These are phyloP conservation scores for Malassezia psittaci DNA, from an alignment of 1,284 basidiomycete species.

Conservation along the genomic window DNA sequence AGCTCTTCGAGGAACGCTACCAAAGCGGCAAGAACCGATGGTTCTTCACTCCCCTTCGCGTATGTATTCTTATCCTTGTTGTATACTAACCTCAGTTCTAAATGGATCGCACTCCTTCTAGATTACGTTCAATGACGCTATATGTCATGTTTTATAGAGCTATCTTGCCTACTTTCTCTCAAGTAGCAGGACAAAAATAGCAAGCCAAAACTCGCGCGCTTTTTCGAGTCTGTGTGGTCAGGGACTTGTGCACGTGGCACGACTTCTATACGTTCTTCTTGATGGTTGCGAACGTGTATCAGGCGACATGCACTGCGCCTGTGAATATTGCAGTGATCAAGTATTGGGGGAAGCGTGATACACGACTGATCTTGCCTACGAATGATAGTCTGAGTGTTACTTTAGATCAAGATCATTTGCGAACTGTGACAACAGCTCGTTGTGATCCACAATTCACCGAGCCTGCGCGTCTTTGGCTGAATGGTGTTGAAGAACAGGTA, in stretches of 20 bases:
- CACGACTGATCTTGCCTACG: conserved; percentile 85
- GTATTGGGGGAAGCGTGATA: conserved; percentile 91
- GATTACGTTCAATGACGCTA: background rate
- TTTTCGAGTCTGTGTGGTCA: background rate
- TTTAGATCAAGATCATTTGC: conserved; percentile 86
- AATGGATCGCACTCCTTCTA: conserved; percentile 5
- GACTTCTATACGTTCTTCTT: background rate
- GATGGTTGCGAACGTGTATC: conserved; percentile 52
- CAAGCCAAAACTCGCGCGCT: conserved; percentile 14
- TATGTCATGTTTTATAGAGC: too few species aligned
- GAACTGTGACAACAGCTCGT: conserved; percentile 83
- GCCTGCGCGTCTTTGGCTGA: conserved; percentile 70
- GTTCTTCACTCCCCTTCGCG: conserved; percentile 48
- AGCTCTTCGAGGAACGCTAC: conserved; percentile 48
- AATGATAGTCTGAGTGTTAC: conserved; percentile 97
- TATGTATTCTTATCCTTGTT: conserved; percentile 17
- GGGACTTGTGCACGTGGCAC: conserved; percentile 2
- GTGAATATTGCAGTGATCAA: conserved; percentile 97
- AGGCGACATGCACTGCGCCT: conserved; percentile 82
- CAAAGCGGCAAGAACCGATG: conserved; percentile 47
- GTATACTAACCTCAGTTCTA: conserved; percentile 14
- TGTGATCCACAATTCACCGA: conserved; percentile 63
- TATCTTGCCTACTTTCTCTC: too few species aligned
- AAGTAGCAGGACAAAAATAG: conserved; percentile 14
- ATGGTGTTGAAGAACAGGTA: conserved; percentile 80